Evolutionary conservation across 352 stramenopile species (phyloP), one percentile per base, ranked within the genome.

Genomic region (Pythium myriotylum): DNA sequence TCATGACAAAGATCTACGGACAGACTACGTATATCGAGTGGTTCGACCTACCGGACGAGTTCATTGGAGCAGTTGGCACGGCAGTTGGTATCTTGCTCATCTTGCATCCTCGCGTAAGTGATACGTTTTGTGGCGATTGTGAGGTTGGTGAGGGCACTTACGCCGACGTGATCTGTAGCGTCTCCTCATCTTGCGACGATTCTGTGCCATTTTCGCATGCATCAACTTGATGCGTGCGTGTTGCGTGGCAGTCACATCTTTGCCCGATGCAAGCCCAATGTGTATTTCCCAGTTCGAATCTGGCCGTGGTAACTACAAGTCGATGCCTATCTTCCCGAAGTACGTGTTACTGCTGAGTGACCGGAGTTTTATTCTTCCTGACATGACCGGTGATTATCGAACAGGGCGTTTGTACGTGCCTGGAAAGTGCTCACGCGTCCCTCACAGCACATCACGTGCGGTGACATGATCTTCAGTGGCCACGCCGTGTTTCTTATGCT

Each of bases 391-490:
- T 35, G 29, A 10, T n/a, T 20, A 17, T 57, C 10, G 12, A 17
- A 8, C 54, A 94, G 85, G 40, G 86, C 86, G 8, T 89, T 94
- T 58, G 68, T 74, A 22, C 86, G 86, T 47, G 86, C 86, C 13
- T 89, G 75, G 72, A 94, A 95, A 60, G 86, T 95, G 33, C 77
- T 95, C 59, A 81, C 90, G 37, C 72, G 81, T 37, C 86, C 86
- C 32, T 91, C 86, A 43, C 79, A 94, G 65, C 81, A 95, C 69
- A 95, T 95, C 61, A 95, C 86, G 13, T 95, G 86, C 61, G 86
- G 86, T 62, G 86, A 95, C 52, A 95, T 95, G 86, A 80, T 95
- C 69, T 95, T 95, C 69, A 95, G 86, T 62, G 86, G 86, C 29
- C 86, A 95, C 67, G 81, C 82, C 6, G 86, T 95, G 14, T 95